Evolutionary conservation across 768 basidiomycete species (phyloP), one percentile per base, ranked within the genome.

Genomic region (Daedaleopsis sinensis): DNA sequence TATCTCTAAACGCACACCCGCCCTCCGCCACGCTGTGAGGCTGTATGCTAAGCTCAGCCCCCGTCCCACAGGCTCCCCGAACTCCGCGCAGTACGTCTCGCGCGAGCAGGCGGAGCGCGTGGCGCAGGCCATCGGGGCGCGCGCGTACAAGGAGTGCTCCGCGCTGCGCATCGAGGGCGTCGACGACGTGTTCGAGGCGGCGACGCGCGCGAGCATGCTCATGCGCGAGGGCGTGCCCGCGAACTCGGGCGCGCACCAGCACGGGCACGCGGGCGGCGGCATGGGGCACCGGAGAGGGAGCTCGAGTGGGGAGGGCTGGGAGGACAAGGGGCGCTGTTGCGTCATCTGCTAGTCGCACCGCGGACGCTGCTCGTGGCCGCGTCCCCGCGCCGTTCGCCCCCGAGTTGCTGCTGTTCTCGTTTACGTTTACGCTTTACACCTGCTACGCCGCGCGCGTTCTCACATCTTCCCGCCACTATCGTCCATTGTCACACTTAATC

Each of bases 131-230:
- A 98, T 98, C 64, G 95, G 96, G 27, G 96, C 96, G 32, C 85
- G 93, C 27, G 90, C 87, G 44, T 98, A 98, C 80, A 94, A 94
- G 73, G 96, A 98, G 73, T 97, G 95, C 68, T 93, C 91, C 11
- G 91, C 94, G 32, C 80, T 96, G 52, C 90, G 87, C 77, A 91
- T 93, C 55, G 89, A 92, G 77, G 94, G 94, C 56, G 94, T 96
- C 15, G 97, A 98, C 74, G 93, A 97, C 67, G 93, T 98, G 48
- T 99, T 98, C 67, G 97, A 99, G 78, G 91, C 93, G 0, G 97
- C 97, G 36, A 98, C 97, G 12, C 82, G 97, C 47, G 95, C 94
- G 48, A 95, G 94, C 71, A 97, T 98, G 92, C 77, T 98, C 59
- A 95, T 96, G 83, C 82, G 95, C 21, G 94, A 96, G 59, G 91